Evolutionary conservation across 352 stramenopile species (phyloP).

Genomic region (Phytophthora gonapodyides): DNA sequence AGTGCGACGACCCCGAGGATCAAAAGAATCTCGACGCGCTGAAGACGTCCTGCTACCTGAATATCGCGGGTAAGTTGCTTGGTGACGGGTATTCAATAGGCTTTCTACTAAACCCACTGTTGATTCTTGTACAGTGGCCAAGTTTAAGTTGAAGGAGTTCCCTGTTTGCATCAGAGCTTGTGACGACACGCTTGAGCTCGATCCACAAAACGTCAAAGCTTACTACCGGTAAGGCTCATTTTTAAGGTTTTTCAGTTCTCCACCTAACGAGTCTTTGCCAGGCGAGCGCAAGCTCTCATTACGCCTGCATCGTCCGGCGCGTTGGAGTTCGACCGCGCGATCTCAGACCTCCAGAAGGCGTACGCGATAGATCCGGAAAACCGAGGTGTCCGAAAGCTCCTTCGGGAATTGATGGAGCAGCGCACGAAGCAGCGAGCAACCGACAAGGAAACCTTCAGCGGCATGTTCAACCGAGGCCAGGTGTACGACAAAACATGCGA

Average conservation of each 20-base stretch:
- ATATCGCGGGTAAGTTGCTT: conserved; percentile 65
- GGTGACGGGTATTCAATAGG: no score
- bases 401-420: conserved; percentile 73
- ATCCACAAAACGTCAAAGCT: conserved; percentile 74
- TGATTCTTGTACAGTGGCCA: conserved; percentile 49
- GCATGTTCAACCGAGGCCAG: conserved; percentile 79
- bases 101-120: not conserved
- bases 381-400: conserved; percentile 64
- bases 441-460: conserved; percentile 79
- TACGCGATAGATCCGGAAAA: conserved; percentile 63
- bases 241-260: not conserved
- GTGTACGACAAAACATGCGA: conserved; percentile 50
- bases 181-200: conserved; percentile 67
- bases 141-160: conserved; percentile 82
- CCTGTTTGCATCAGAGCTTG: conserved; percentile 63
- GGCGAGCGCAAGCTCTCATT: conserved; percentile 73
- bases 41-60: conserved; percentile 78
- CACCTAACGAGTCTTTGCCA: conserved; percentile 22
- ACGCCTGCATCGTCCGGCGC: conserved; percentile 75
- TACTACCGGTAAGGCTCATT: conserved; percentile 56
- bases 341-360: conserved; percentile 73
- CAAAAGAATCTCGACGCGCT: conserved; percentile 55
- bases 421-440: conserved; percentile 61
- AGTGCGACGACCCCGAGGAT: conserved; percentile 47
- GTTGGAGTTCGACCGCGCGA: conserved; percentile 76